These are phyloP conservation scores for Collybiopsis luxurians DNA, from an alignment of 768 basidiomycete species.

Conservation along the genomic window DNA sequence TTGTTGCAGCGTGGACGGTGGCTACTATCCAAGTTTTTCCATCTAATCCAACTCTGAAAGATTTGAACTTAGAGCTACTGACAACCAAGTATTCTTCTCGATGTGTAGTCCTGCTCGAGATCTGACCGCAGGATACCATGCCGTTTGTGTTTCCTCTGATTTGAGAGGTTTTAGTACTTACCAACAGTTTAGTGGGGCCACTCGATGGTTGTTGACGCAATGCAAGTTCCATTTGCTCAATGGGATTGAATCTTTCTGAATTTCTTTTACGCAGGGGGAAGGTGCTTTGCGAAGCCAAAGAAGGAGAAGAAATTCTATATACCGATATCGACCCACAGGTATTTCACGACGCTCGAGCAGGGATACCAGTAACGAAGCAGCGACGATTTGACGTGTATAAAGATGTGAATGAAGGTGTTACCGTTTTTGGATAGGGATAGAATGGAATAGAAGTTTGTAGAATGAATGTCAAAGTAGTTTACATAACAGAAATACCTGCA, in stretches of 20 bases:
- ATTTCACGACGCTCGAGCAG: constrained; percentile 65
- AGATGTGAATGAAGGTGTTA: constrained; percentile 44
- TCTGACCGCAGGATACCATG: constrained; percentile 79
- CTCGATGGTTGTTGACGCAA: constrained; percentile 87
- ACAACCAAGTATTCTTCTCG: constrained; percentile 94
- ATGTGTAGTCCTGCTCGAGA: constrained; percentile 97
- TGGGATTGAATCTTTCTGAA: background rate
- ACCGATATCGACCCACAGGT: constrained; percentile 65
- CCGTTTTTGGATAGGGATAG: constrained; percentile 5
- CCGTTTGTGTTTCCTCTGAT: constrained; percentile 42
- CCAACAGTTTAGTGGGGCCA: constrained; percentile 99
- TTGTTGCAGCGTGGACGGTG: constrained; percentile 83
- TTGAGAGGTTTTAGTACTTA: background rate
- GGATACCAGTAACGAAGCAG: constrained; percentile 91
- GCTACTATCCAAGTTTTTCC: constrained; percentile 15
- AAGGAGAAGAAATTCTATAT: constrained; percentile 77
- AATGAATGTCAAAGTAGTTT: constrained; percentile 3
- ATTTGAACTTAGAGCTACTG: constrained; percentile 67
- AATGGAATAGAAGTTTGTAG: constrained; percentile 6
- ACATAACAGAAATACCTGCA: background rate
- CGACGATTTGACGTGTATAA: constrained; percentile 91
- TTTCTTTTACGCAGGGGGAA: constrained; percentile 52
- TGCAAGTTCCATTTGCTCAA: constrained; percentile 43
- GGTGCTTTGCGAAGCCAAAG: constrained; percentile 69
- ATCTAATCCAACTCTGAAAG: background rate